Percentiles rank a stretch among this genome's conserved stretches.
phyloP scores from a whole-genome alignment of 73 alveolate species.

The Durusdinium trenchii region DNA sequence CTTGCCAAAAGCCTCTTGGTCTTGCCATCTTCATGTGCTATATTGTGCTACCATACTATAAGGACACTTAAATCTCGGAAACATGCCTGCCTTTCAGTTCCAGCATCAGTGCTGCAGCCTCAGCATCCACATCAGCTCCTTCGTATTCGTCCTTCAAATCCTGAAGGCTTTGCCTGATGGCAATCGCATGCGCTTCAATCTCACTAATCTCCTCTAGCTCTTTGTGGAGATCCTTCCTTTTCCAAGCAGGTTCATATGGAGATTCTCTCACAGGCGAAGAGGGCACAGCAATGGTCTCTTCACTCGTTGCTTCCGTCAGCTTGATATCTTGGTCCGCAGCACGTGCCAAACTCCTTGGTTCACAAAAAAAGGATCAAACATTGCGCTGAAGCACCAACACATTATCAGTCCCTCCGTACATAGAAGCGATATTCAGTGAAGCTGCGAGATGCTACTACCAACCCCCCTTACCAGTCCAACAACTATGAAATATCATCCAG shows the following conservation, averaged over 20 bases:
- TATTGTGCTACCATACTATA: background rate
- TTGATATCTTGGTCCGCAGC: no score
- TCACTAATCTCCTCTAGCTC: slow-evolving; percentile 53
- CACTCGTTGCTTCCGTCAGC: background rate
- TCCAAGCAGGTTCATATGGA: slow-evolving; percentile 58
- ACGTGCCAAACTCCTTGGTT: no score
- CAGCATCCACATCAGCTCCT: slow-evolving; percentile 59
- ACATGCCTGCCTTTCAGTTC: slow-evolving; percentile 42
- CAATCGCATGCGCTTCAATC: slow-evolving; percentile 57
- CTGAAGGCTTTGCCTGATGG: slow-evolving; percentile 64
- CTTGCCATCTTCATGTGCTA: background rate
- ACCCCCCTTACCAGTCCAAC: no score
- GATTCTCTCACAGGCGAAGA: background rate
- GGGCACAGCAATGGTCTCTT: no score
- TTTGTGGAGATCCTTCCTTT: slow-evolving; percentile 57
- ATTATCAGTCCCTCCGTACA: no score
- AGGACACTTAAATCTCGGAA: background rate
- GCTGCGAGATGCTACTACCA: no score
- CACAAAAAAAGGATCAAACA: no score
- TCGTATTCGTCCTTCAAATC: slow-evolving; percentile 14
- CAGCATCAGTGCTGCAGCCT: slow-evolving; percentile 81
- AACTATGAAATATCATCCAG: no score
- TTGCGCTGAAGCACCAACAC: no score
- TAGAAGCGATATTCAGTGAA: no score
- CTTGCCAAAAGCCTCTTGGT: background rate